Percentiles rank a stretch among this genome's conserved stretches.
Conservation (phyloP, 139 green algal genomes). For the Micractinium sp. region DNA sequence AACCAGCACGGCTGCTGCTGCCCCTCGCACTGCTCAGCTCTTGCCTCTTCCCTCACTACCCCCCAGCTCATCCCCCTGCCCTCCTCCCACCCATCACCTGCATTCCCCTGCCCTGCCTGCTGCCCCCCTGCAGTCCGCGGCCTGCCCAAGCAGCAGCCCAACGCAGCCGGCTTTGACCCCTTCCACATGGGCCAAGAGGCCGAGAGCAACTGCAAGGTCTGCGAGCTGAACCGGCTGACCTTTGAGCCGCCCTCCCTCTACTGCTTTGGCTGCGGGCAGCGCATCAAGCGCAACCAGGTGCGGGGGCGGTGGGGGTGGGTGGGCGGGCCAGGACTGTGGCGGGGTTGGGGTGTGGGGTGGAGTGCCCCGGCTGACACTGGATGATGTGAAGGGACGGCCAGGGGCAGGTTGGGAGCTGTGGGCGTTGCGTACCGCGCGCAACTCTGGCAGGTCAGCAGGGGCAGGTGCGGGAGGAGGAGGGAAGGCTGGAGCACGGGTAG, state of each 20-base stretch:
- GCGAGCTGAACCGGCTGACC: conserved; percentile 78
- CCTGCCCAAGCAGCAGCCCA: conserved; percentile 17
- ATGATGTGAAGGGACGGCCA: not conserved
- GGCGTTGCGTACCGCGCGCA: not conserved
- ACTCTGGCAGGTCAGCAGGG: no score
- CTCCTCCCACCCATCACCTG: not conserved
- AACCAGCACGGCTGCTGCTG: no score
- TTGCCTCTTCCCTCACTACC: no score
- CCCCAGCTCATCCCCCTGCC: not conserved
- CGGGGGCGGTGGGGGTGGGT: conserved; percentile 34
- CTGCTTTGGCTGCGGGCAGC: conserved; percentile 86
- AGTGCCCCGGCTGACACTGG: not conserved
- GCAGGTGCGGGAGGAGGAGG: no score
- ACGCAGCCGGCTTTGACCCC: not conserved
- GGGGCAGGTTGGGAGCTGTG: not conserved
- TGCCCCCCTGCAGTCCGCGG: not conserved
- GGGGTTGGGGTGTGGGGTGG: not conserved
- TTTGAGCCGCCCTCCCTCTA: conserved; percentile 97
- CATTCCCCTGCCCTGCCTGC: not conserved
- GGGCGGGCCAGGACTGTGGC: no score
- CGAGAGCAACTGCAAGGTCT: conserved; percentile 80
- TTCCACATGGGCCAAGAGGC: not conserved
- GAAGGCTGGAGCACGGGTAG: no score
- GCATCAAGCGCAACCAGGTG: conserved; percentile 94
- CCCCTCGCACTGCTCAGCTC: no score